Evolutionary conservation across 2,329 filamentous ascomycete genomes (phyloP), one percentile per base, ranked within the genome.

Genomic region (Sporothrix brasiliensis): DNA sequence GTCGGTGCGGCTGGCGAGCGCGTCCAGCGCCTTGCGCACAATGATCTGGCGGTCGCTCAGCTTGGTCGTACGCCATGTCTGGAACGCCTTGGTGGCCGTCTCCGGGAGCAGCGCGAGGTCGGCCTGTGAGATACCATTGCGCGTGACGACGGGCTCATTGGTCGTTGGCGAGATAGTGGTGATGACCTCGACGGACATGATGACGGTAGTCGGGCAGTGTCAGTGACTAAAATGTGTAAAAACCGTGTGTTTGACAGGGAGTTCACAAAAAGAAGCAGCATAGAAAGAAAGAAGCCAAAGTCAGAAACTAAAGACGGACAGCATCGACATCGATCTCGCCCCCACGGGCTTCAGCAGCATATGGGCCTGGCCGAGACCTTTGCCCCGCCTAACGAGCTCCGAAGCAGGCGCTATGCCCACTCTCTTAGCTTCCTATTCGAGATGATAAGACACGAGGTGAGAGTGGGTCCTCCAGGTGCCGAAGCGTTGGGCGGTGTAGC

Each of bases 161-260:
- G 93, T 97, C 74, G 88, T 91, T 70, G 94, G 94, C 3, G 94
- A 98, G 80, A 97, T 94, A 74, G 94, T 97, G 44, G 84, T 89
- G 76, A 90, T 84, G 65, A 83, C 83, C 81, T 90, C 88, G 77
- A 86, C 83, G 73, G 88, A 89, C 88, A 90, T 90, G 10, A 7
- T 56, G 49, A 39, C 19, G 34, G 39, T 16, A 6, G 13, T 30
- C 19, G 2, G 16, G n/a, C 21, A 9, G 39, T 34, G 19, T 34
- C 1, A 7, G 34, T 9, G 34, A 7, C 34, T 34, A 11, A 14
- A 24, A 41, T 13, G 34, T 68, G n/a, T 19, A 10, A 53, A 10
- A 16, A 41, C 39, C 16, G 21, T 6, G 34, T 21, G 21, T 50
- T 21, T 50, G 49, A n/a, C 16, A 5, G 34, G 34, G 34, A 7